Evolutionary conservation across 805 yeast genomes (phyloP).

Genomic region (Cyberlindnera maritima): DNA sequence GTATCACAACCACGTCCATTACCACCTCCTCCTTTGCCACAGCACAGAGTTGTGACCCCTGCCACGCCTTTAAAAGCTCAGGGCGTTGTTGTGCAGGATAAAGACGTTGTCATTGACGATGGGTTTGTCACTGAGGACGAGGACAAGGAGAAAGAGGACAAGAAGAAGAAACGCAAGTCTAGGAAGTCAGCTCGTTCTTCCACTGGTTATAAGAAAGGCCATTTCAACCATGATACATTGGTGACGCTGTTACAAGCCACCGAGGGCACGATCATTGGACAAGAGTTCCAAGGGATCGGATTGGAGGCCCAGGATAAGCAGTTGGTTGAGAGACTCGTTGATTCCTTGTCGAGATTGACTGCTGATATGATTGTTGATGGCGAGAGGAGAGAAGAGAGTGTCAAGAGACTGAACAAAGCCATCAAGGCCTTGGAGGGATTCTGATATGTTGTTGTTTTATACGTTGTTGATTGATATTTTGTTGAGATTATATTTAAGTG

Average conservation of each 20-base stretch:
- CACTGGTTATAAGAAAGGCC: conserved; percentile 18
- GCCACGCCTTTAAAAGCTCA: conserved; percentile 4
- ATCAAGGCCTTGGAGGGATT: conserved; percentile 86
- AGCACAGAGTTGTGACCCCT: conserved; percentile 18
- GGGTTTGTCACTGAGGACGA: conserved; percentile 29
- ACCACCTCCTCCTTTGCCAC: conserved; percentile 30
- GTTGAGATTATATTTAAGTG: no score
- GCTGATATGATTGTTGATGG: conserved; percentile 90
- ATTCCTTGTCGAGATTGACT: conserved; percentile 78
- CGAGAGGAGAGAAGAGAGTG: conserved; percentile 74
- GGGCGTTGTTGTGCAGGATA: not conserved
- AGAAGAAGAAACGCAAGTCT: conserved; percentile 11
- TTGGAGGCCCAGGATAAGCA: conserved; percentile 75
- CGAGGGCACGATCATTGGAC: conserved; percentile 40
- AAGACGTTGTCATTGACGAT: conserved; percentile 16
- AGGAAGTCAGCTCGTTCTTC: conserved; percentile 8
- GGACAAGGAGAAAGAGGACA: not conserved
- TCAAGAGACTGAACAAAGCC: conserved; percentile 76
- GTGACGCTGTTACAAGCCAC: conserved; percentile 37
- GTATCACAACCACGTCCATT: conserved; percentile 15
- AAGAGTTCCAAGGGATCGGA: conserved; percentile 70
- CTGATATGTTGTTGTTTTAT: conserved; percentile 13
- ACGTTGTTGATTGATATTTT: not conserved
- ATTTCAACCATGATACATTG: conserved; percentile 32
- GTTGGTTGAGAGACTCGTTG: conserved; percentile 80